Base-by-base conservation (phyloP, 805 yeast species). In the Candida fluviatilis region DNA sequence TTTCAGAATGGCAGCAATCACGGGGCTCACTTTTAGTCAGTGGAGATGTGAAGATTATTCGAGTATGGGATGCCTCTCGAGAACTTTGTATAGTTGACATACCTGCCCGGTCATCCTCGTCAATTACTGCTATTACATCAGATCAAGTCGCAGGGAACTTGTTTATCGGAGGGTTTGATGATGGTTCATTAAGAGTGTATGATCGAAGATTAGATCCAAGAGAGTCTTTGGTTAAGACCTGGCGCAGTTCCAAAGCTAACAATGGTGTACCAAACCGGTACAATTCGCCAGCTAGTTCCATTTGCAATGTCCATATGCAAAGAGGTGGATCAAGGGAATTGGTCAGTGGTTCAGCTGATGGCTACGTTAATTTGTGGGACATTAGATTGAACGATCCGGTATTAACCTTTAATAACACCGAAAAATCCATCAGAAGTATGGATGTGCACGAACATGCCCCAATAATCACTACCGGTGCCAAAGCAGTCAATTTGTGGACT, bases 401-500 rank as follows among this genome's bases (percentile, higher is more conserved):
- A 2, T 64, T 74, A 4, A 64, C 79, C 1, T 87, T 82, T 63
- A 66, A 64, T 16, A 84, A 84, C n/a, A 69, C 50, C 61, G 74
- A 59, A 42, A 59, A 73, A 77, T 58, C 64, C 12, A 51, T 65
- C 74, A 76, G 93, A 5, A 73, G 87, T 15, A 71, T 88, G 39
- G 84, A 85, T 52, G 78, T 87, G 4, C 99, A 93, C 62, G 99
- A 93, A 52, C 99, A 93, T 62, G 99, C 98, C 0, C 98, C 99
- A 1, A 72, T 93, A 2, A 76, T 93, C 40, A 91, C 90, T 2
- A 84, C 96, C 3, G 97, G 96, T 0, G 81, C 90, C 1, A 83
- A 83, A 44, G 71, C 76, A 25, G 79, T 89, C 12, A 82, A 86
- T 32, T 62, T 93, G 4, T 90, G 93, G 85, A 80, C 95, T 3